Percentiles rank a stretch among this genome's conserved stretches.
Conservation (phyloP, 2,329 filamentous ascomycete species). For the Immersiporthe knoxdaviesiana region DNA sequence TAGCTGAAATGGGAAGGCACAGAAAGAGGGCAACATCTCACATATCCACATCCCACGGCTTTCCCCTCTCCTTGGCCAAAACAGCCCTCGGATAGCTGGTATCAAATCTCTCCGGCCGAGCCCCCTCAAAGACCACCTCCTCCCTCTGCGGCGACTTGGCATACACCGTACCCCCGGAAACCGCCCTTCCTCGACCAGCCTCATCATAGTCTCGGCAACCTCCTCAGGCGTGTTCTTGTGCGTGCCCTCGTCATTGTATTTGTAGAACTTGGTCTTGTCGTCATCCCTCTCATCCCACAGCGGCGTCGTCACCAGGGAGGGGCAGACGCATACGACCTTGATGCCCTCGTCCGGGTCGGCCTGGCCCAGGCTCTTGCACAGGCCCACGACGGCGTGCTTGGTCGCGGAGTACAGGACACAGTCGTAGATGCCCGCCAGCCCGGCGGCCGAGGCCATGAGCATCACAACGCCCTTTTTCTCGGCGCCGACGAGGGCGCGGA, state of each 20-base stretch:
- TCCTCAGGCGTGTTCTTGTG: not conserved
- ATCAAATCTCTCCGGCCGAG: not conserved
- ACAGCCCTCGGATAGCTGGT: not conserved
- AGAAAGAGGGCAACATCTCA: not conserved
- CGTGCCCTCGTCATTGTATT: not conserved
- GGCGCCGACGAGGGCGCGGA: constrained; percentile 36
- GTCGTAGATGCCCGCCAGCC: not conserved
- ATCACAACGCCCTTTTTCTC: constrained; percentile 42
- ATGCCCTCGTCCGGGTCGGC: constrained; percentile 21
- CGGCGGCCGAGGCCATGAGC: constrained; percentile 7
- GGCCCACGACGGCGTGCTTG: constrained; percentile 10
- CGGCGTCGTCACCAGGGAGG: constrained; percentile 8
- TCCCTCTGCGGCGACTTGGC: not conserved
- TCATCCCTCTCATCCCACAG: constrained; percentile 16
- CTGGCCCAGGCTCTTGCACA: constrained; percentile 22
- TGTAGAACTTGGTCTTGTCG: not conserved
- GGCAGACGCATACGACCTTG: constrained; percentile 14
- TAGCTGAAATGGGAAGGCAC: not conserved
- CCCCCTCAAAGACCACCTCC: not conserved
- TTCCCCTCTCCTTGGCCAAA: constrained; percentile 15
- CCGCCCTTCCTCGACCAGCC: constrained; percentile 16
- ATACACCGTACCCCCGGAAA: constrained; percentile 2
- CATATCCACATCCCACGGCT: constrained; percentile 7
- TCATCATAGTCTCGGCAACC: constrained; percentile 9
- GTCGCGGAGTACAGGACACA: constrained; percentile 7